phyloP scores from a whole-genome alignment of 2,329 filamentous ascomycete species.

The Colletotrichum chrysophilum region DNA sequence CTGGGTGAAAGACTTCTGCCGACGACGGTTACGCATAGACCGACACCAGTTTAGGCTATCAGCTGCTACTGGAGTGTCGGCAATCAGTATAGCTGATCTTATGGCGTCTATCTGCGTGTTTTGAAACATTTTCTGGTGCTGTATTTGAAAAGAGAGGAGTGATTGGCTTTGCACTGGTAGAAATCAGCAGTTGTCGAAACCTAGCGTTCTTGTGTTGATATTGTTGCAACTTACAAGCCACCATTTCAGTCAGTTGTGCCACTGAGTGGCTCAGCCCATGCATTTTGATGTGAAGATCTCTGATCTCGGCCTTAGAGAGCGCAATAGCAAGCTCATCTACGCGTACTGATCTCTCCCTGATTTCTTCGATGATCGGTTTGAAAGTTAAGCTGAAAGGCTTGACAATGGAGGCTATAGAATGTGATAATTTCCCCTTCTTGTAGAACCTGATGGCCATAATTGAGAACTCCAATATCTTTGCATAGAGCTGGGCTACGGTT shows the following conservation, averaged over 20 bases:
- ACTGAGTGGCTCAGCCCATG: accelerated
- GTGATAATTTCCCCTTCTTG: neutral
- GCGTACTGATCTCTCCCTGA: neutral
- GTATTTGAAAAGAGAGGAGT: accelerated
- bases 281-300: neutral
- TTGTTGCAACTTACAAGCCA: neutral
- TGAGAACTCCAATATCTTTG: neutral
- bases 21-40: neutral
- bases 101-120: neutral
- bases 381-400: neutral
- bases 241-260: neutral
- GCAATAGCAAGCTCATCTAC: neutral
- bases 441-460: neutral
- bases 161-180: neutral
- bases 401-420: neutral
- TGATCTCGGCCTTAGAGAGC: neutral
- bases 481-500: neutral
- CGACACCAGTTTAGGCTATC: neutral
- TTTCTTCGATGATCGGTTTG: neutral
- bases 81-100: accelerated
- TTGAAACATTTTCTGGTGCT: neutral
- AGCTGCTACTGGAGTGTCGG: accelerated
- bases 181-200: accelerated
- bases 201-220: accelerated
- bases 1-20: neutral